Evolutionary conservation across 139 green algal genomes (phyloP).

Genomic region (Yamagishiella unicocca): DNA sequence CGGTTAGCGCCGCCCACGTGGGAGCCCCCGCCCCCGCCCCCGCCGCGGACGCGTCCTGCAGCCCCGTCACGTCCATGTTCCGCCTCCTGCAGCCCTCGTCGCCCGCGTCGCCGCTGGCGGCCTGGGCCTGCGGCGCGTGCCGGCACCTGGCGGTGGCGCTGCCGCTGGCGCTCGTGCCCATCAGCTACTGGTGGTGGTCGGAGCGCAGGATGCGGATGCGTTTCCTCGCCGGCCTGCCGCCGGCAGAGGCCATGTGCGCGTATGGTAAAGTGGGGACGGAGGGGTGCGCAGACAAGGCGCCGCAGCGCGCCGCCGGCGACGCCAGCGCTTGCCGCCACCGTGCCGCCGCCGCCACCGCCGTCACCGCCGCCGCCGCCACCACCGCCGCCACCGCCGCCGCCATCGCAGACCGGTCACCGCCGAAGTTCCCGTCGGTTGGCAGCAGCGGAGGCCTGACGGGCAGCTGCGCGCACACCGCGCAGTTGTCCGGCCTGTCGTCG

Average conservation of each 20-base stretch:
- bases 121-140: neutral
- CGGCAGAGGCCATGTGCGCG: no score
- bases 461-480: neutral
- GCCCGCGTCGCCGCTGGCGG: neutral
- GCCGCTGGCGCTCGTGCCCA: conserved; percentile 1
- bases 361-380: no score
- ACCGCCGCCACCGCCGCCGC: neutral
- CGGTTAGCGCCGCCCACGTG: neutral
- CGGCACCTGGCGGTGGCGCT: conserved; percentile 20
- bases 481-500: neutral
- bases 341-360: no score
- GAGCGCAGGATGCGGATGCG: neutral
- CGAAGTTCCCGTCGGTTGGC: neutral
- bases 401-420: neutral
- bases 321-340: no score
- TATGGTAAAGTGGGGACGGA: no score
- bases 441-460: neutral
- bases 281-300: no score
- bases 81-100: neutral
- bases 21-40: neutral
- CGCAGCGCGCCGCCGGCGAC: no score
- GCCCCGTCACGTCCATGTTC: no score
- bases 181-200: conserved; percentile 20
- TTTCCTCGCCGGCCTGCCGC: neutral
- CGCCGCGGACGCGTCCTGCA: neutral